phyloP scores from a whole-genome alignment of 768 basidiomycete genomes.

The Pulveroboletus sp. region DNA sequence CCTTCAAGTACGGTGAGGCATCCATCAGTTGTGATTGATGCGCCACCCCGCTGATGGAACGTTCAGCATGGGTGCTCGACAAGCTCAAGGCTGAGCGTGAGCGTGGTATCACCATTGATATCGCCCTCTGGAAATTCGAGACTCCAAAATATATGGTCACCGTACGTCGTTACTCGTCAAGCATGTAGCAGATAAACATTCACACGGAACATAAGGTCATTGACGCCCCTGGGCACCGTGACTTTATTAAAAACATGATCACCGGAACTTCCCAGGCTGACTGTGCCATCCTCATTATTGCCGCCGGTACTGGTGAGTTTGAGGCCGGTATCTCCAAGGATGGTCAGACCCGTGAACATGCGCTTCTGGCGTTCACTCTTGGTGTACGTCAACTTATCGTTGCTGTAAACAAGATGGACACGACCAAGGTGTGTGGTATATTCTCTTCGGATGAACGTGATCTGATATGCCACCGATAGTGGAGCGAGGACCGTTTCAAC shows the following conservation, averaged over 20 bases:
- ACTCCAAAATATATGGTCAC: constrained; percentile 95
- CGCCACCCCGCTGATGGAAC: constrained; percentile 23
- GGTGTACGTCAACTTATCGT: constrained; percentile 99
- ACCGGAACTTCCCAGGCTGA: constrained; percentile 99
- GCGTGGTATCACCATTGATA: constrained; percentile 99
- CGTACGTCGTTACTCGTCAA: constrained; percentile 41
- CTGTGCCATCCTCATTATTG: constrained; percentile 99
- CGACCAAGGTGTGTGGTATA: constrained; percentile 68
- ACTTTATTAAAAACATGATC: constrained; percentile 99
- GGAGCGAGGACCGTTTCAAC: constrained; percentile 99
- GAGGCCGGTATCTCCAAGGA: constrained; percentile 99
- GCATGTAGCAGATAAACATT: neutral
- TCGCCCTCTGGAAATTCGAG: constrained; percentile 99
- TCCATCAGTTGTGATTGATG: constrained; percentile 14
- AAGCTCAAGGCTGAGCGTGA: constrained; percentile 99
- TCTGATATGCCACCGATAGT: constrained; percentile 45
- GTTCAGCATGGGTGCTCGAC: constrained; percentile 97
- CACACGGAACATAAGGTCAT: constrained; percentile 65
- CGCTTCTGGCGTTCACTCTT: constrained; percentile 98
- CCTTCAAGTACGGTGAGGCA: constrained; percentile 89
- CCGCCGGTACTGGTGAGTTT: constrained; percentile 99
- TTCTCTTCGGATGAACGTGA: neutral
- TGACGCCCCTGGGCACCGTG: constrained; percentile 99
- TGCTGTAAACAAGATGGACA: constrained; percentile 99
- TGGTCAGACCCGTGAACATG: constrained; percentile 99